Evolutionary conservation across 2,329 filamentous ascomycete genomes (phyloP), one percentile per base, ranked within the genome.

Genomic region (Alternaria hordeiaustralica): DNA sequence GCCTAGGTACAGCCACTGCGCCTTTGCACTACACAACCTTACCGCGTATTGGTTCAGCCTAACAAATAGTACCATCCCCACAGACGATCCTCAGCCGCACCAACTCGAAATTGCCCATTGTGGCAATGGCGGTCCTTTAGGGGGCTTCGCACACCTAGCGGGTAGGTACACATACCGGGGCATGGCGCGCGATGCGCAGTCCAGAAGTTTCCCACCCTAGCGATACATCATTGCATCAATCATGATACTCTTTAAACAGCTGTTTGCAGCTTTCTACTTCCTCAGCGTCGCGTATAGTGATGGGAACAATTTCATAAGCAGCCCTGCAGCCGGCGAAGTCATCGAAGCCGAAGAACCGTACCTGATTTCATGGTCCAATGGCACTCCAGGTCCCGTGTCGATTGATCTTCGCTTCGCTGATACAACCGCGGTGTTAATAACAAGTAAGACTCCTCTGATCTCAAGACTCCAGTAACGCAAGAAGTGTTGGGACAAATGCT

Each of bases 161-260:
- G 33, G 36, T 11, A 41, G n/a, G 36, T 41, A 41, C 36, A 18
- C 36, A 41, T 41, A 41, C 36, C n/a, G 1, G 36, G 15, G 9
- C n/a, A 11, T 41, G 36, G 5, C 36, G 9, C 36, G 36, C n/a
- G n/a, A 41, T n/a, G 36, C 36, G n/a, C 8, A 41, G 0, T 11
- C n/a, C 36, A 41, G 3, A 41, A 0, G 0, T 18, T 18, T 41
- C 6, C n/a, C 1, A 0, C 9, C 36, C 36, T 5, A 41, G 15
- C n/a, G 0, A 41, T 18, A n/a, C 15, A 3, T 18, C 8, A 15
- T 10, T 41, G 0, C 2, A 10, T 41, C 33, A 10, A 4, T 41
- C 36, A 41, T 41, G 36, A 41, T 41, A 18, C 5, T 18, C 5
- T 41, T 41, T 0, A 10, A 41, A 41, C n/a, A 41, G 2, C 36